Percentiles rank a stretch among this genome's conserved stretches.
Evolutionary conservation across 2,329 filamentous ascomycete species (phyloP).

Genomic region (Alternaria viburni): DNA sequence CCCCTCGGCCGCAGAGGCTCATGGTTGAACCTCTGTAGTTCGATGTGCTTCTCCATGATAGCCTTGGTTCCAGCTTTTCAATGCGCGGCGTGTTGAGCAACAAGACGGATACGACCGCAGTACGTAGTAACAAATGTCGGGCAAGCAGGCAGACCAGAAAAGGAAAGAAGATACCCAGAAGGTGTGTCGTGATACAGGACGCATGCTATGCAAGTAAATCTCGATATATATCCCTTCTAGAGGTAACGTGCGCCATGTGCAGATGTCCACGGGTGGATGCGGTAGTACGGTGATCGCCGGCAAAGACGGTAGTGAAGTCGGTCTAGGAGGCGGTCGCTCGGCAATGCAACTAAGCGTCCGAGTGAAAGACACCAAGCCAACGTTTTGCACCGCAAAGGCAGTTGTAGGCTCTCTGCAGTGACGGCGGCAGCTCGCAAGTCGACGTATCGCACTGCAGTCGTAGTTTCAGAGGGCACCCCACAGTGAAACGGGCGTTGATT

Average conservation of each 20-base stretch:
- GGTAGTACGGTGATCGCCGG: constrained; percentile 14
- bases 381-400: constrained; percentile 26
- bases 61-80: neutral
- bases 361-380: constrained; percentile 24
- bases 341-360: constrained; percentile 24
- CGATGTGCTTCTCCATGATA: constrained; percentile 42
- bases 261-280: neutral
- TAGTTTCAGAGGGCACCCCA: constrained; percentile 30
- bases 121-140: constrained; percentile 12
- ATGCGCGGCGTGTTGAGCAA: neutral
- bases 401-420: constrained; percentile 38
- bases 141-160: constrained; percentile 24
- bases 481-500: constrained; percentile 27
- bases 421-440: constrained; percentile 35
- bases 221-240: constrained; percentile 37
- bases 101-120: neutral
- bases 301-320: constrained; percentile 26
- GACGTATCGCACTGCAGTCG: constrained; percentile 42
- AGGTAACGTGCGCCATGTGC: constrained; percentile 43
- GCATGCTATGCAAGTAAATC: constrained; percentile 46
- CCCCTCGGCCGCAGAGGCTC: constrained; percentile 27
- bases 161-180: constrained; percentile 23
- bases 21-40: constrained; percentile 37
- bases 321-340: constrained; percentile 25
- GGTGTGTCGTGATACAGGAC: constrained; percentile 35